Evolutionary conservation across 805 yeast genomes (phyloP).

Genomic region (Spathaspora passalidarum): DNA sequence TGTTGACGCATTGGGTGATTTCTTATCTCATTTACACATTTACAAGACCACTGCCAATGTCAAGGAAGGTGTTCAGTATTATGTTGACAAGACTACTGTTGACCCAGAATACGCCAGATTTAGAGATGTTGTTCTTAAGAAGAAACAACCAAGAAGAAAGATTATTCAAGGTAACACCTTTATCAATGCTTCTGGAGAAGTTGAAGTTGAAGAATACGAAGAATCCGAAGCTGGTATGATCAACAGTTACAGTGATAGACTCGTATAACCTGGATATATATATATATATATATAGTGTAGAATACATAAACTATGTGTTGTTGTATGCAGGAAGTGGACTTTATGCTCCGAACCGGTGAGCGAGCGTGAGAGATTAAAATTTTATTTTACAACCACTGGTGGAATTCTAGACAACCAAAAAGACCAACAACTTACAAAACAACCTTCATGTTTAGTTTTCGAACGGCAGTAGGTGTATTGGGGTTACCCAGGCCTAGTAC

Average conservation of each 20-base stretch:
- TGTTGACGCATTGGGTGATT: slow-evolving; percentile 68
- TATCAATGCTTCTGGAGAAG: slow-evolving; percentile 27
- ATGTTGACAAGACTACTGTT: slow-evolving; percentile 65
- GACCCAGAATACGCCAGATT: slow-evolving; percentile 58
- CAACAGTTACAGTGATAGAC: slow-evolving; percentile 63
- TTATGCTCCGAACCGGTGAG: neutral
- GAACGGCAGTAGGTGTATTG: neutral
- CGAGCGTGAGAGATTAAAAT: too few species aligned
- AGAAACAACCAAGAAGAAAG: slow-evolving; percentile 82
- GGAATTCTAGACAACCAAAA: too few species aligned
- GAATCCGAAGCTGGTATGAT: slow-evolving; percentile 77
- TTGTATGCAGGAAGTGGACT: neutral
- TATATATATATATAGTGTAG: too few species aligned
- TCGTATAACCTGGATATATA: too few species aligned
- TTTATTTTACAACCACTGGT: too few species aligned
- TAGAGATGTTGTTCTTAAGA: slow-evolving; percentile 64
- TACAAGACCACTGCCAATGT: slow-evolving; percentile 78
- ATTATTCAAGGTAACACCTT: slow-evolving; percentile 79
- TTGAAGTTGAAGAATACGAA: slow-evolving; percentile 67
- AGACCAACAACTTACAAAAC: too few species aligned
- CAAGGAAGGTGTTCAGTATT: slow-evolving; percentile 59
- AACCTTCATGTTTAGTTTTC: neutral
- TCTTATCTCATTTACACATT: slow-evolving; percentile 68
- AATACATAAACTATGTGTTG: too few species aligned
- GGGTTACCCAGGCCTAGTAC: neutral